phyloP scores from a whole-genome alignment of 805 yeast genomes.

The Allodekkera sacchari region DNA sequence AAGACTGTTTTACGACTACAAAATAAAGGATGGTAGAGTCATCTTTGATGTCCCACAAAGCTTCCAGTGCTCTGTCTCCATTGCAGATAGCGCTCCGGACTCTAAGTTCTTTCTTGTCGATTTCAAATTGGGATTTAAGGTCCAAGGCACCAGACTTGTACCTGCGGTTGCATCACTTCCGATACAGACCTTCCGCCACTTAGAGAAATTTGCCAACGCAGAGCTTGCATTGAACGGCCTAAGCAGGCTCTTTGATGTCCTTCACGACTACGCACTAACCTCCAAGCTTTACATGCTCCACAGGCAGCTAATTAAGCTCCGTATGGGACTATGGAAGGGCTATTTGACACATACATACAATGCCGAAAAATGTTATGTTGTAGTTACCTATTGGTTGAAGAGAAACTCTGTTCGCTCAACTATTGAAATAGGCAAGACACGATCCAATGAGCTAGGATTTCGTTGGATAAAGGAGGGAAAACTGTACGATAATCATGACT shows the following conservation, averaged over 20 bases:
- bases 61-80: slow-evolving; percentile 72
- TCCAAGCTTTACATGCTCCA: slow-evolving; percentile 56
- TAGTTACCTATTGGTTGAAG: slow-evolving; percentile 58
- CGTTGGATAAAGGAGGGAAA: slow-evolving; percentile 58
- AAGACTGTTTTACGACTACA: slow-evolving; percentile 49
- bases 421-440: slow-evolving; percentile 52
- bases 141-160: slow-evolving; percentile 25
- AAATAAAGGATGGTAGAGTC: slow-evolving; percentile 69
- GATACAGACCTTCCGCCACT: slow-evolving; percentile 25
- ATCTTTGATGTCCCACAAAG: slow-evolving; percentile 53
- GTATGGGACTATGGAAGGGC: slow-evolving; percentile 49
- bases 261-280: slow-evolving; percentile 53
- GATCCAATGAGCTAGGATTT: slow-evolving; percentile 38
- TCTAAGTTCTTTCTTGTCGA: slow-evolving; percentile 75
- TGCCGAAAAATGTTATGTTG: slow-evolving; percentile 44
- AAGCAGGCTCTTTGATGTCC: slow-evolving; percentile 43
- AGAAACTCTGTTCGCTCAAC: slow-evolving; percentile 42
- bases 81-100: slow-evolving; percentile 51
- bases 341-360: slow-evolving; percentile 51
- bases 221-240: slow-evolving; percentile 39
- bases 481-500: slow-evolving; percentile 12
- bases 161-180: slow-evolving; percentile 24
- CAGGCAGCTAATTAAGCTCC: slow-evolving; percentile 44
- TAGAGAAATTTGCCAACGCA: slow-evolving; percentile 51
- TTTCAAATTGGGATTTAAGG: slow-evolving; percentile 54